Conservation (phyloP, 139 green algal genomes). For the Auxenochlorella pyrenoidosa region DNA sequence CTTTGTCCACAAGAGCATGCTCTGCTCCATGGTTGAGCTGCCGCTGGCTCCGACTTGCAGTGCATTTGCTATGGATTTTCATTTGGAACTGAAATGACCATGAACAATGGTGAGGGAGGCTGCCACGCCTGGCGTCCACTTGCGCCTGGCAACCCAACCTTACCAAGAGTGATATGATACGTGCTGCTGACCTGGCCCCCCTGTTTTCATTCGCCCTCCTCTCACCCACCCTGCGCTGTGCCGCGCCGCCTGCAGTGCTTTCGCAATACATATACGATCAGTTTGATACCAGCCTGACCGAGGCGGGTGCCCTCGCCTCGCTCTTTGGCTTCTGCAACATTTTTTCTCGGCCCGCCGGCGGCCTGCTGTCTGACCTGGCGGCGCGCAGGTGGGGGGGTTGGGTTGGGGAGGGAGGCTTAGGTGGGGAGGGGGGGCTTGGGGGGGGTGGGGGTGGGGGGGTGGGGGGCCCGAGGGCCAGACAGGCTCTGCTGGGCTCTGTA, state of each 20-base stretch:
- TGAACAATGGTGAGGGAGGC: constrained; percentile 15
- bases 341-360: neutral
- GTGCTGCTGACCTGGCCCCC: too few species aligned
- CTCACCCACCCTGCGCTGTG: too few species aligned
- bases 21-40: too few species aligned
- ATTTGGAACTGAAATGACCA: constrained; percentile 3
- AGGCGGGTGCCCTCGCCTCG: neutral
- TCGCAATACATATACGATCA: constrained; percentile 17
- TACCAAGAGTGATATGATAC: neutral
- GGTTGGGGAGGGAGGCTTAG: too few species aligned
- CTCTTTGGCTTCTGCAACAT: neutral
- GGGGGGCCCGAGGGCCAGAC: too few species aligned
- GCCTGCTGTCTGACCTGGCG: neutral
- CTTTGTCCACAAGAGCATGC: neutral
- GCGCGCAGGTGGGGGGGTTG: neutral
- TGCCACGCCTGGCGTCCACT: too few species aligned
- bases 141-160: too few species aligned
- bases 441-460: too few species aligned
- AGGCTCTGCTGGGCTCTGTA: too few species aligned
- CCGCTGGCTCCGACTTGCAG: neutral
- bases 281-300: neutral
- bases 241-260: neutral
- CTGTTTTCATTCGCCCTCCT: neutral
- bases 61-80: neutral
- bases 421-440: too few species aligned